A percentile compares a stretch with the other conserved stretches of the same genome.
Conservation (phyloP, 208 protist species). For the Crithidia acanthocephali region DNA sequence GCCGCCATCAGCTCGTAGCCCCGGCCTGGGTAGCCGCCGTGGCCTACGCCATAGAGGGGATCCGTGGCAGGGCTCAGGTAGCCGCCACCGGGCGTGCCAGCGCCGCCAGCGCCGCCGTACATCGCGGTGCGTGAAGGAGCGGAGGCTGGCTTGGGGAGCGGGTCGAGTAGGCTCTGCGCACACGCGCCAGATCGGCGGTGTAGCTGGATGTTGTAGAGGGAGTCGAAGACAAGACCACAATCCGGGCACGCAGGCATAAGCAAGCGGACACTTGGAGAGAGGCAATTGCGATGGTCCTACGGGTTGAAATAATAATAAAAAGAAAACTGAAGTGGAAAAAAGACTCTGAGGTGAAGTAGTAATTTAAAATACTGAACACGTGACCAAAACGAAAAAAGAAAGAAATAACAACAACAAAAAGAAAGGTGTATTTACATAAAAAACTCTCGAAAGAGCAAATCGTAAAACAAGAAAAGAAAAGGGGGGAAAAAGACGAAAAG, state of each 20-base stretch:
- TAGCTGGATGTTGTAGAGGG: constrained; percentile 35
- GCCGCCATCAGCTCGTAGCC: constrained; percentile 11
- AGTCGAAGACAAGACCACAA: constrained; percentile 53
- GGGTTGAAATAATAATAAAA: not conserved
- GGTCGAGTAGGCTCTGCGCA: not conserved
- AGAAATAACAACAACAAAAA: constrained; percentile 18
- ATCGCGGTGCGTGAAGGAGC: not conserved
- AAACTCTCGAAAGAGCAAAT: too few species aligned
- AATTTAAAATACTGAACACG: too few species aligned
- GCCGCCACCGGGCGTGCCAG: not conserved
- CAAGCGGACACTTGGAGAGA: not conserved
- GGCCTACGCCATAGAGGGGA: not conserved
- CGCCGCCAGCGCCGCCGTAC: constrained; percentile 1
- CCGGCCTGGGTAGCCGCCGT: not conserved
- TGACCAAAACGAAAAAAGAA: constrained; percentile 4
- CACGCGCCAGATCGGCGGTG: constrained; percentile 37
- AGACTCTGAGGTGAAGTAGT: not conserved
- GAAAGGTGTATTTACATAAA: not conserved
- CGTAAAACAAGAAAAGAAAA: not conserved
- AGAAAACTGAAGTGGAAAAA: constrained; percentile 12
- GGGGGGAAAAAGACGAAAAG: not conserved
- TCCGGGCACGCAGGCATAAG: constrained; percentile 52
- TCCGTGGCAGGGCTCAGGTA: constrained; percentile 3
- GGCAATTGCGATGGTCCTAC: too few species aligned
- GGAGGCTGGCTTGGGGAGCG: constrained; percentile 2